Evolutionary conservation across 1,139 yeast genomes (phyloP).

Genomic region (Suhomyces bribrorum): DNA sequence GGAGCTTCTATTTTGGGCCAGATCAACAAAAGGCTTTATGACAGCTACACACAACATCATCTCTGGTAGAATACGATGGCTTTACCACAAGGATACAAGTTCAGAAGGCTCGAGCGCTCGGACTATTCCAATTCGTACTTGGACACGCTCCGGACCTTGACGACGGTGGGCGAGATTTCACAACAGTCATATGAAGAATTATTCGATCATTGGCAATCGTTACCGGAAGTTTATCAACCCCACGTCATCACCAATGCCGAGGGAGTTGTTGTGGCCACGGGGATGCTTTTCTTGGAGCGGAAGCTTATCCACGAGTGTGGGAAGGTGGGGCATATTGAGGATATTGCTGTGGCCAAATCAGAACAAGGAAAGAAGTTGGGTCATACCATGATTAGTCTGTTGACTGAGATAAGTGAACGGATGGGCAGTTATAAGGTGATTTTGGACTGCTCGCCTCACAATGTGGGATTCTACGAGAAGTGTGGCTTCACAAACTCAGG

Average conservation of each 20-base stretch:
- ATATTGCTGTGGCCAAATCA: conserved; percentile 72
- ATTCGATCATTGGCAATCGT: conserved; percentile 50
- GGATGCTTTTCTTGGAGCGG: conserved; percentile 54
- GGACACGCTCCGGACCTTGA: conserved; percentile 53
- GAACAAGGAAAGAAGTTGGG: conserved; percentile 91
- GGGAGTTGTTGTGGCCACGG: conserved; percentile 50
- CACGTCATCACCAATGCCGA: conserved; percentile 56
- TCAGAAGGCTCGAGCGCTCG: conserved; percentile 46
- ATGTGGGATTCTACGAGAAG: conserved; percentile 84
- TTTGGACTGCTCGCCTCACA: conserved; percentile 81
- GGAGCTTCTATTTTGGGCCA: conserved; percentile 5
- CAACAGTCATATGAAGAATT: conserved; percentile 42
- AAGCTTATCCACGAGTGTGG: conserved; percentile 80
- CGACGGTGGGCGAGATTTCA: conserved; percentile 64
- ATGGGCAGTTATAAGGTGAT: conserved; percentile 85
- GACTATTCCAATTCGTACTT: conserved; percentile 54
- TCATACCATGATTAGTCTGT: conserved; percentile 57
- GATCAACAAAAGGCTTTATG: not conserved
- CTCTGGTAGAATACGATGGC: conserved; percentile 16
- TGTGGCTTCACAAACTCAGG: conserved; percentile 74
- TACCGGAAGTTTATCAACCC: conserved; percentile 53
- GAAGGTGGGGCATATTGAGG: conserved; percentile 91
- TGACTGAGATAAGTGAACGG: conserved; percentile 59
- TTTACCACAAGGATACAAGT: conserved; percentile 54
- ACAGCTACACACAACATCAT: not conserved